A percentile compares a stretch with the other conserved stretches of the same genome.
These are phyloP conservation scores for Kwoniella botswanensis DNA, from an alignment of 768 basidiomycete species.

Conservation along the genomic window DNA sequence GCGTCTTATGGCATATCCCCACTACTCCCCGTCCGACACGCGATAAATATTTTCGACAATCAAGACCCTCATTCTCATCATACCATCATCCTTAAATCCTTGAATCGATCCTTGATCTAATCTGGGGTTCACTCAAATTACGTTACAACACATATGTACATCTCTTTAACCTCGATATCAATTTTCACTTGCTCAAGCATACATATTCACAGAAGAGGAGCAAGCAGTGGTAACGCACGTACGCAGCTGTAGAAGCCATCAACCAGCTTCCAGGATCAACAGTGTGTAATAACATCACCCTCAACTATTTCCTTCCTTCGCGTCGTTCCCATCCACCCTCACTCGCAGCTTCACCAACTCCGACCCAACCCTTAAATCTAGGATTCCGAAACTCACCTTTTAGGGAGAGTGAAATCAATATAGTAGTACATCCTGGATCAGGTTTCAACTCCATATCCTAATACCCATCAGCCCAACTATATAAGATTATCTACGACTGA, in stretches of 20 bases:
- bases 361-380: not conserved
- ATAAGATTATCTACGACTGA: not conserved
- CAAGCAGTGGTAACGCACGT: no score
- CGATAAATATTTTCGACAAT: constrained; percentile 2
- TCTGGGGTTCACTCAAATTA: constrained; percentile 2
- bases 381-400: not conserved
- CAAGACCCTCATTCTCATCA: constrained; percentile 5
- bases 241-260: no score
- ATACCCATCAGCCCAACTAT: constrained; percentile 3
- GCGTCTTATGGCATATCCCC: constrained; percentile 7
- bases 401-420: not conserved
- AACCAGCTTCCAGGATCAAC: no score
- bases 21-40: not conserved
- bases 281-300: no score
- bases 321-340: no score
- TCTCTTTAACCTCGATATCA: not conserved
- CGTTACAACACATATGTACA: not conserved
- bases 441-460: not conserved
- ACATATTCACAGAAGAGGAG: no score
- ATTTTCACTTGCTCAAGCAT: not conserved
- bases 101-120: not conserved
- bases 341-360: not conserved
- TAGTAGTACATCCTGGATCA: not conserved
- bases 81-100: not conserved
- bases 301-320: no score